phyloP scores from a whole-genome alignment of 805 yeast species.

The Candida germanica region DNA sequence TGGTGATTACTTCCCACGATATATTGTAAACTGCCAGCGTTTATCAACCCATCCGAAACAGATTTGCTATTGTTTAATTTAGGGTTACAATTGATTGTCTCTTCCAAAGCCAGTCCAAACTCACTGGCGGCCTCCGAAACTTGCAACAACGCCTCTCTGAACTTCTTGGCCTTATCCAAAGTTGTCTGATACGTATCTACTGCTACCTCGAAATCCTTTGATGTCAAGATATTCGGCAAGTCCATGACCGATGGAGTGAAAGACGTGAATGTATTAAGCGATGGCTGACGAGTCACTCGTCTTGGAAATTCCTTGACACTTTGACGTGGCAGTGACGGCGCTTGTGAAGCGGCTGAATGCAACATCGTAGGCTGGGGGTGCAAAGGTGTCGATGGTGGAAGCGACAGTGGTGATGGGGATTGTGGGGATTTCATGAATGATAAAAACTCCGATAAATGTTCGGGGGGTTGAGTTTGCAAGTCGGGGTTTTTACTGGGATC shows the following conservation, averaged over 20 bases:
- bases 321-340: slow-evolving; percentile 9
- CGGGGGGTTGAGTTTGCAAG: slow-evolving; percentile 30
- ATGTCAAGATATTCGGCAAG: slow-evolving; percentile 57
- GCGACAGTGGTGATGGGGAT: neutral
- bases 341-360: too few species aligned
- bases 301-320: slow-evolving; percentile 11
- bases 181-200: slow-evolving; percentile 47
- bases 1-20: slow-evolving; percentile 75
- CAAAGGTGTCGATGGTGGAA: too few species aligned
- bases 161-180: slow-evolving; percentile 43
- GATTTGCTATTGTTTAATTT: slow-evolving; percentile 22
- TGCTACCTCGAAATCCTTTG: slow-evolving; percentile 54
- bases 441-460: slow-evolving; percentile 61
- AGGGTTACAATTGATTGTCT: slow-evolving; percentile 23
- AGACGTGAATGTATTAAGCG: slow-evolving; percentile 43
- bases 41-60: slow-evolving; percentile 58
- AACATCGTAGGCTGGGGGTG: too few species aligned
- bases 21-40: slow-evolving; percentile 75
- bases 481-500: neutral
- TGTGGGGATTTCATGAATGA: slow-evolving; percentile 41
- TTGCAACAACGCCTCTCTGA: slow-evolving; percentile 44
- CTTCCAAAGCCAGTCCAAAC: slow-evolving; percentile 68
- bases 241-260: slow-evolving; percentile 54
- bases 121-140: slow-evolving; percentile 63
- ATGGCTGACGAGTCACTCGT: slow-evolving; percentile 22